Conservation (phyloP, 208 protist species). For the Leishmania braziliensis region DNA sequence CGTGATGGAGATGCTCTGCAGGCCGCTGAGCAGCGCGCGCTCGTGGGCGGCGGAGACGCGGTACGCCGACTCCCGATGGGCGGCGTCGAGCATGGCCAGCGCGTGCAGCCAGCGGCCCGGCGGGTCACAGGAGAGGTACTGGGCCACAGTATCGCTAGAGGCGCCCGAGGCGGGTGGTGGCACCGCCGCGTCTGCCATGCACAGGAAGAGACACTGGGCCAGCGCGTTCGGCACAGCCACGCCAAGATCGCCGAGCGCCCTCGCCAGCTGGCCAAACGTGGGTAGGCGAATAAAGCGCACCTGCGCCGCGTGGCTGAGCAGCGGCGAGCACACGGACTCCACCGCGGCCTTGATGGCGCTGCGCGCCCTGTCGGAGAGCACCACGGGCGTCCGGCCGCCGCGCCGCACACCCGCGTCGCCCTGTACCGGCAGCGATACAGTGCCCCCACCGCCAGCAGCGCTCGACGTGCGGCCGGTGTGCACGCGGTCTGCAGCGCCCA, state of each 20-base stretch:
- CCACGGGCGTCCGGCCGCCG: background rate
- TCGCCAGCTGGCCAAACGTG: slow-evolving; percentile 41
- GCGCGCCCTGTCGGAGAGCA: slow-evolving; percentile 18
- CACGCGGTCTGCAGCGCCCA: background rate
- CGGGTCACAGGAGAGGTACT: slow-evolving; percentile 30
- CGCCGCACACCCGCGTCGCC: background rate
- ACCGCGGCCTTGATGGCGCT: slow-evolving; percentile 42
- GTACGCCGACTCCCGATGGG: slow-evolving; percentile 29
- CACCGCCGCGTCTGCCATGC: slow-evolving; percentile 36
- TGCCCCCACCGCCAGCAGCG: background rate
- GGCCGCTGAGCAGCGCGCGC: slow-evolving; percentile 55
- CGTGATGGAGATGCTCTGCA: slow-evolving; percentile 70
- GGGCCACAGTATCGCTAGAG: slow-evolving; percentile 1
- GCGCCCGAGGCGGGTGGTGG: background rate
- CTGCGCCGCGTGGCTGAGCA: slow-evolving; percentile 66
- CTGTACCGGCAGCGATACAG: background rate
- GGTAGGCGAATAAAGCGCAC: slow-evolving; percentile 56
- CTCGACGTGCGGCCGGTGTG: background rate
- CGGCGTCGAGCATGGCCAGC: slow-evolving; percentile 41
- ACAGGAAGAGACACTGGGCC: slow-evolving; percentile 73
- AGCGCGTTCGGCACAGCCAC: slow-evolving; percentile 55
- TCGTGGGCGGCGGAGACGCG: slow-evolving; percentile 58
- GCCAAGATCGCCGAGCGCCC: slow-evolving; percentile 29
- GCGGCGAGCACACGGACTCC: slow-evolving; percentile 54
- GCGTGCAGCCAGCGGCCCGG: slow-evolving; percentile 47